phyloP scores from a whole-genome alignment of 495 filamentous ascomycete genomes.

The Apodospora peruviana region DNA sequence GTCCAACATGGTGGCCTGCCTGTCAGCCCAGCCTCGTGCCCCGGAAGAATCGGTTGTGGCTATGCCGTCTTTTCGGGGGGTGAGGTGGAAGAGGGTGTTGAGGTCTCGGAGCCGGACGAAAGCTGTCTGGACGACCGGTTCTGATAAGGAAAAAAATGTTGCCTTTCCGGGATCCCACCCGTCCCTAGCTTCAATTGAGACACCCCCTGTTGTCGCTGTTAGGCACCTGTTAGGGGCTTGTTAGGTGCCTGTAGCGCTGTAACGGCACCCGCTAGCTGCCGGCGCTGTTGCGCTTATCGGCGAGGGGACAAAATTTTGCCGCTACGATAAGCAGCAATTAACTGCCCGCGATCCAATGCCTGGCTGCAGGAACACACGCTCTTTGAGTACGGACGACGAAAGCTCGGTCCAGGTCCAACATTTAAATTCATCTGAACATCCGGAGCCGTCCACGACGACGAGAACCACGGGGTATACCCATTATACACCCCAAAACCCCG shows the following conservation, averaged over 20 bases:
- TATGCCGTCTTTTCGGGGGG: slow-evolving; percentile 1
- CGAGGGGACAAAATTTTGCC: slow-evolving; percentile 14
- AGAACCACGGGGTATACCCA: too few relatives aligned
- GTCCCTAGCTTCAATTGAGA: not conserved
- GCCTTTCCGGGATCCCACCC: slow-evolving; percentile 7
- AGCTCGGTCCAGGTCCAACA: not conserved
- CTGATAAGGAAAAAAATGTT: slow-evolving; percentile 12
- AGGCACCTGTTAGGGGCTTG: too few relatives aligned
- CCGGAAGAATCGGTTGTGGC: slow-evolving; percentile 1
- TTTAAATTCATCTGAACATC: not conserved
- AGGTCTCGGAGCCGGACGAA: too few relatives aligned
- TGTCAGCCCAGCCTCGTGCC: slow-evolving; percentile 32
- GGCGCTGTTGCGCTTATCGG: not conserved
- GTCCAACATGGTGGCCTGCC: slow-evolving; percentile 40
- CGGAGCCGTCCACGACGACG: not conserved
- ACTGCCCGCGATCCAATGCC: too few relatives aligned
- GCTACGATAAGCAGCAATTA: not conserved
- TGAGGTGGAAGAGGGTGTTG: slow-evolving; percentile 3
- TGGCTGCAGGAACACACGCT: too few relatives aligned
- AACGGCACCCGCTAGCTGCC: too few relatives aligned
- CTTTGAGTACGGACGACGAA: not conserved
- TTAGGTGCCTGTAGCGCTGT: too few relatives aligned
- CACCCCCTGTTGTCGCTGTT: too few relatives aligned
- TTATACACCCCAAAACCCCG: too few relatives aligned
- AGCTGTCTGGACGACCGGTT: too few relatives aligned